Base-by-base conservation (phyloP, 192 early-diverging fungal genomes). In the Backusella liffmaniae region DNA sequence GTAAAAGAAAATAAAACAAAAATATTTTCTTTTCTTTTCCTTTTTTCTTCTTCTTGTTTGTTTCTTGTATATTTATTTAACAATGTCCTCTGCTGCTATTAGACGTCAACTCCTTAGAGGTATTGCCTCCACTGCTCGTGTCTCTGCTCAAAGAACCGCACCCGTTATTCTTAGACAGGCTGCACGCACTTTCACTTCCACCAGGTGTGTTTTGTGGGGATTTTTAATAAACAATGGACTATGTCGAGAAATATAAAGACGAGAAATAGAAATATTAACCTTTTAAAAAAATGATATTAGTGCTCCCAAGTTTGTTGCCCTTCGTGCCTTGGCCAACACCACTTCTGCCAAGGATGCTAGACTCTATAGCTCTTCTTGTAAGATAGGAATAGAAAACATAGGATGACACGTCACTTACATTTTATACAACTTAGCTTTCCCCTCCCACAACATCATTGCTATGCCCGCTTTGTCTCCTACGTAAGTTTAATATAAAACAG, bases 401-500 rank as follows among this genome's bases (percentile, higher is more conserved):
- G 16, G 73, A 21, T 29, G 8, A 15, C 26, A 23, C 8, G 9
- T 21, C 5, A n/a, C 34, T 67, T 34, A 44, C 16, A 29, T 59
- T 23, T 46, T 29, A 15, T 76, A 32, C 32, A 32, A 26, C 73
- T 44, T 87, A 91, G 90, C 86, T 67, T 91, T 82, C 85, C 95
- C 95, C 26, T 79, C 90, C 59, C 96, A 99, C 85, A 90, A 88
- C 66, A 75, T 92, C 81, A 92, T 99, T 84, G 89, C 87, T 73
- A 98, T 99, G 96, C 98, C 98, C 59, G 98, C 98, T 34, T 89
- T 99, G 65, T 97, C 96, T n/a, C 98, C 98, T 9, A 99, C 98
- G 80, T 81, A 76, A 81, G 80, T 73, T 30, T 3, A 23, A 35
- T n/a, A 0, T 16, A 49, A 49, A 49, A 5, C 6, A 4, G 2